Evolutionary conservation across 2,329 filamentous ascomycete species (phyloP).

Genomic region (Hymenoscyphus scutula): DNA sequence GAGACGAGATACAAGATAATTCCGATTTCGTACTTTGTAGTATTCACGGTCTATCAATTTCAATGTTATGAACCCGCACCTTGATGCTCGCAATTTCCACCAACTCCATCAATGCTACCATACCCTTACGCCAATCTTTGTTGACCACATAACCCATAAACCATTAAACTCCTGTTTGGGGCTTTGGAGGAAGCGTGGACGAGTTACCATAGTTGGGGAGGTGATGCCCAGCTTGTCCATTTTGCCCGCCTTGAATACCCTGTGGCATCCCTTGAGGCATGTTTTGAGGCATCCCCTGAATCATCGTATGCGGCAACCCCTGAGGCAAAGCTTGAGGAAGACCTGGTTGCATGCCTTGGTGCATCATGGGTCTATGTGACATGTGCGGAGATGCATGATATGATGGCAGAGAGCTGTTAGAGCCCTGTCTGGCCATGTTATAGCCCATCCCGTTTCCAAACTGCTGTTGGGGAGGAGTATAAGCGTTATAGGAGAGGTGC

Average conservation of each 20-base stretch:
- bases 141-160: conserved; percentile 30
- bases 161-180: conserved; percentile 43
- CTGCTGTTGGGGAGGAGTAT: conserved; percentile 35
- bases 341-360: conserved; percentile 33
- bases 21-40: conserved; percentile 20
- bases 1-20: background rate
- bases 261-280: conserved; percentile 27
- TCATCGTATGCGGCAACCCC: conserved; percentile 29
- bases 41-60: conserved; percentile 35
- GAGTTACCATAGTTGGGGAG: conserved; percentile 57
- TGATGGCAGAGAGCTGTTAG: conserved; percentile 37
- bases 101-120: conserved; percentile 38
- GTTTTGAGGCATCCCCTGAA: conserved; percentile 25
- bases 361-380: conserved; percentile 37
- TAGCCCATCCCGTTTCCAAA: conserved; percentile 36
- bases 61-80: conserved; percentile 33
- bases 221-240: conserved; percentile 42
- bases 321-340: conserved; percentile 30
- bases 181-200: conserved; percentile 53
- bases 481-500: conserved; percentile 44
- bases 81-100: conserved; percentile 31
- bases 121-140: conserved; percentile 34
- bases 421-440: conserved; percentile 38
- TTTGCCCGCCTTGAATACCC: conserved; percentile 23
- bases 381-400: conserved; percentile 39